phyloP scores from a whole-genome alignment of 345 rosid species.

The Firmiana major region DNA sequence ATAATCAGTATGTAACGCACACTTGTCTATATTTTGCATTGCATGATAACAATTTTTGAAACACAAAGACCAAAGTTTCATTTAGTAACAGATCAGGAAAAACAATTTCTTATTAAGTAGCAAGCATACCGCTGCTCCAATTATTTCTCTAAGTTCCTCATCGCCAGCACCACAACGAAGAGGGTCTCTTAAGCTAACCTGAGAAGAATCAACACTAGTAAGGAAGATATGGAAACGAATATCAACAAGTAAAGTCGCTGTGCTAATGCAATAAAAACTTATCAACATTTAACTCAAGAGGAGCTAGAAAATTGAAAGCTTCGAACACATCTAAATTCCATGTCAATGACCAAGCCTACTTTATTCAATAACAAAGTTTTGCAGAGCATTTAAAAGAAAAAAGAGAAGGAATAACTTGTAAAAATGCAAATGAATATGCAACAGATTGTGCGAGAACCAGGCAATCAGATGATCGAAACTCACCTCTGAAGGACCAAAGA shows the following conservation, averaged over 20 bases:
- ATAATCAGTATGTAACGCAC: not conserved
- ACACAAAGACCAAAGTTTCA: not conserved
- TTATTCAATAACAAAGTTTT: not conserved
- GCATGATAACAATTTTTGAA: not conserved
- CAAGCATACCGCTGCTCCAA: conserved; percentile 77
- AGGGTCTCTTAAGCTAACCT: conserved; percentile 96
- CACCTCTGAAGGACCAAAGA: conserved; percentile 97
- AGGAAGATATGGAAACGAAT: not conserved
- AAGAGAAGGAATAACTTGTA: not conserved
- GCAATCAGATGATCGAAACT: not conserved
- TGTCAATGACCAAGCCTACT: not conserved
- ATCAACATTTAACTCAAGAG: not conserved
- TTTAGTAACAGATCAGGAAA: not conserved
- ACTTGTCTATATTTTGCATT: not conserved
- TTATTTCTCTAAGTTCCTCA: conserved; percentile 64
- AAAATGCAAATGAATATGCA: not conserved
- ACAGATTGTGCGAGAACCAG: not conserved
- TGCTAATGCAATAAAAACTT: not conserved
- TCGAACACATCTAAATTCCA: not conserved
- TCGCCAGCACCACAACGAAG: conserved; percentile 74
- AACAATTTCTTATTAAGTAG: not conserved
- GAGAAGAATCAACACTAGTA: conserved; percentile 21
- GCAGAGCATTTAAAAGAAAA: not conserved
- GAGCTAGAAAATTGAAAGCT: not conserved
- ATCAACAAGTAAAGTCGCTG: not conserved